Conservation (phyloP, 306 rosid species). For the Gynostemma pentaphyllum region DNA sequence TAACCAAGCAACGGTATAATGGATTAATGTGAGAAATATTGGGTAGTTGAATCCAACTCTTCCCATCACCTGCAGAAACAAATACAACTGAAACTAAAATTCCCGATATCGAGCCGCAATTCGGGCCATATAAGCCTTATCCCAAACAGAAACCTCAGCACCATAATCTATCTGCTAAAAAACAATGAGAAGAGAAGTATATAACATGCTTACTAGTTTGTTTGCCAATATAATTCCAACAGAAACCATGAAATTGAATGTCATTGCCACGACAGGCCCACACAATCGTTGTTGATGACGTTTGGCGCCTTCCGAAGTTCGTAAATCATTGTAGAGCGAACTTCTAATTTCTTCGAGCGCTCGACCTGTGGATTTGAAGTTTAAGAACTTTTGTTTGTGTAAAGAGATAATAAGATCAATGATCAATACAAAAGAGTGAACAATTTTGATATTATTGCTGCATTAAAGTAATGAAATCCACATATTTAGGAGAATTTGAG, state of each 20-base stretch:
- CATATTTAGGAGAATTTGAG: neutral
- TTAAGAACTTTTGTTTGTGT: constrained; percentile 7
- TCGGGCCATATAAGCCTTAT: neutral
- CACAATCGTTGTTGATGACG: constrained; percentile 87
- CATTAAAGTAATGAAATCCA: neutral
- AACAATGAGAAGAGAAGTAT: neutral
- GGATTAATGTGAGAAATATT: constrained; percentile 77
- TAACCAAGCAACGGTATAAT: constrained; percentile 68
- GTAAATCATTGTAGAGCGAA: constrained; percentile 68
- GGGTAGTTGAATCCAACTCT: constrained; percentile 86
- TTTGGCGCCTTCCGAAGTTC: constrained; percentile 86
- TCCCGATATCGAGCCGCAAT: too few relatives aligned
- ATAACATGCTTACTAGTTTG: constrained; percentile 36
- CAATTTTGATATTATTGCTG: too few relatives aligned
- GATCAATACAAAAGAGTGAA: constrained; percentile 5
- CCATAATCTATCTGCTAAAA: neutral
- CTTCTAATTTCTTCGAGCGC: constrained; percentile 78
- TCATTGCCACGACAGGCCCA: constrained; percentile 65
- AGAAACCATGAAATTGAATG: constrained; percentile 68
- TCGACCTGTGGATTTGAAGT: constrained; percentile 38
- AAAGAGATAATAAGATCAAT: constrained; percentile 3
- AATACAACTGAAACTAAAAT: neutral
- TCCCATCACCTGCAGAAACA: constrained; percentile 70
- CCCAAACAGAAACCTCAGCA: neutral
- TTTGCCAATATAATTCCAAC: constrained; percentile 73